Evolutionary conservation across 1,139 yeast species (phyloP).

Genomic region (Lodderomyces jiufengensis): DNA sequence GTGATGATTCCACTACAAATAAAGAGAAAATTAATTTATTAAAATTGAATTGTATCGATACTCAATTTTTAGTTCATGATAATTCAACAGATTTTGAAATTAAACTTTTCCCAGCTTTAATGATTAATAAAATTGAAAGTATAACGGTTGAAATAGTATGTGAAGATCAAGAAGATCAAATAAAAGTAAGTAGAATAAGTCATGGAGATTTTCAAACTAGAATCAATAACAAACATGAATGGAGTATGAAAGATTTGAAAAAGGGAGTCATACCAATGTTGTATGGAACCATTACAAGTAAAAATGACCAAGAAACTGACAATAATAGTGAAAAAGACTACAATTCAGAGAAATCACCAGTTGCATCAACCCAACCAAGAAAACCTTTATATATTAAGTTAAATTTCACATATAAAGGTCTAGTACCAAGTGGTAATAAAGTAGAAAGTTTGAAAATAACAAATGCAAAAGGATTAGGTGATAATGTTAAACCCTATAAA

Average conservation of each 20-base stretch:
- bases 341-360: slow-evolving; percentile 1
- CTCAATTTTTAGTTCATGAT: slow-evolving; percentile 58
- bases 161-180: slow-evolving; percentile 12
- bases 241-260: slow-evolving; percentile 62
- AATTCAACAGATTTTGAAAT: slow-evolving; percentile 74
- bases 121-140: slow-evolving; percentile 56
- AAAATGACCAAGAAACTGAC: slow-evolving; percentile 11
- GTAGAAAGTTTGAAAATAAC: slow-evolving; percentile 64
- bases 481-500: slow-evolving; percentile 74
- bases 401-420: slow-evolving; percentile 61
- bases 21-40: slow-evolving; percentile 24
- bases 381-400: slow-evolving; percentile 55
- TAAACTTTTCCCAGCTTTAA: slow-evolving; percentile 50
- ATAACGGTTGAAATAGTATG: slow-evolving; percentile 50
- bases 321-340: slow-evolving; percentile 7
- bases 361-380: neutral
- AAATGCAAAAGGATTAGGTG: slow-evolving; percentile 56
- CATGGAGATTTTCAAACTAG: slow-evolving; percentile 67
- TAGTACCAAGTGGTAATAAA: slow-evolving; percentile 71
- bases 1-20: slow-evolving; percentile 10
- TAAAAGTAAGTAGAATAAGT: slow-evolving; percentile 56
- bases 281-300: slow-evolving; percentile 46
- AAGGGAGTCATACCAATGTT: slow-evolving; percentile 70
- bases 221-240: slow-evolving; percentile 56
- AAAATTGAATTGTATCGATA: slow-evolving; percentile 61